These are phyloP conservation scores for Rehmannia glutinosa DNA, from an alignment of 257 asterid genomes.

Conservation along the genomic window DNA sequence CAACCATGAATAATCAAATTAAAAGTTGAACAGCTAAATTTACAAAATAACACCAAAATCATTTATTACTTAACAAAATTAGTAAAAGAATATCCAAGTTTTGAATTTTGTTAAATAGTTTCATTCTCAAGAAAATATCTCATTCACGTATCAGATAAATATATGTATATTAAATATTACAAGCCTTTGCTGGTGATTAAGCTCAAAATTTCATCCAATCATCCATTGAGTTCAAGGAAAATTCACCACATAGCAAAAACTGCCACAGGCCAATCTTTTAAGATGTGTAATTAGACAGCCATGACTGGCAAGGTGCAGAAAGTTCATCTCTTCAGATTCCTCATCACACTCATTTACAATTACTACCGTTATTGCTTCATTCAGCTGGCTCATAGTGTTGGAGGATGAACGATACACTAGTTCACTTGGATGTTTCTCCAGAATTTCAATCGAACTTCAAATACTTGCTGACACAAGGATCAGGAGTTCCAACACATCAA, in stretches of 20 bases:
- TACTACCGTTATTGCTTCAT: too few relatives aligned
- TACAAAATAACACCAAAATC: background rate
- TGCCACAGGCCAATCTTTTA: too few relatives aligned
- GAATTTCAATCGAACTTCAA: background rate
- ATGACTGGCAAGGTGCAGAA: too few relatives aligned
- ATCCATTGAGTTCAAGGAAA: background rate
- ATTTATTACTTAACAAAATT: background rate
- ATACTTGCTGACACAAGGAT: background rate
- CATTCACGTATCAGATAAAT: background rate
- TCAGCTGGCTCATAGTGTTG: too few relatives aligned
- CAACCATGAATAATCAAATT: constrained; percentile 20
- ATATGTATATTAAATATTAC: background rate
- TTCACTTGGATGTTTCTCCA: background rate
- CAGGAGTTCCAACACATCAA: background rate
- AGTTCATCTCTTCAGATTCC: too few relatives aligned
- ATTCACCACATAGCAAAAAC: background rate
- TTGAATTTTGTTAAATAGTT: background rate
- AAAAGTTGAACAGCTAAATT: background rate
- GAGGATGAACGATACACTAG: background rate
- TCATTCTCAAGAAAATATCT: background rate
- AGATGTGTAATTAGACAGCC: too few relatives aligned
- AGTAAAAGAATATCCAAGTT: background rate
- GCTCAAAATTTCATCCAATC: background rate
- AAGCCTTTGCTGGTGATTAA: background rate
- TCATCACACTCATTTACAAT: too few relatives aligned